phyloP scores from a whole-genome alignment of 2,329 filamentous ascomycete species.

The Alternaria angustiovoidea region DNA sequence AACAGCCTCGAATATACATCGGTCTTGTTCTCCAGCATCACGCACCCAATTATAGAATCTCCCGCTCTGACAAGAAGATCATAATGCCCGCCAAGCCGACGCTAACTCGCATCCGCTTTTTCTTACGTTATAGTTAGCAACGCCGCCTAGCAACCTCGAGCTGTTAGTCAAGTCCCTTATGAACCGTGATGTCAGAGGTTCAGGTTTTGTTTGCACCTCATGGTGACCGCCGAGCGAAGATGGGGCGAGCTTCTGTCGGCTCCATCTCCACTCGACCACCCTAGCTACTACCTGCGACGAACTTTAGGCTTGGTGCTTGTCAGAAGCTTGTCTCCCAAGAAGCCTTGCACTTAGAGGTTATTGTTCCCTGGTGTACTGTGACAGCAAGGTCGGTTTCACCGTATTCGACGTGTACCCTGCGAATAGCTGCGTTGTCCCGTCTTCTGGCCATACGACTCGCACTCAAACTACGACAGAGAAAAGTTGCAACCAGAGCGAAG shows the following conservation, averaged over 20 bases:
- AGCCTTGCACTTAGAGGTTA: neutral
- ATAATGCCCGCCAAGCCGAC: conserved; percentile 1
- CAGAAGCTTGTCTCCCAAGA: neutral
- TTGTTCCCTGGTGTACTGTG: neutral
- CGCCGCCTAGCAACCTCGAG: neutral
- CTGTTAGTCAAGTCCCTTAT: conserved; percentile 7
- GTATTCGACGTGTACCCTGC: neutral
- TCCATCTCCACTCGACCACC: neutral
- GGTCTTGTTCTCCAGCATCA: neutral
- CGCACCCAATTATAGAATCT: neutral
- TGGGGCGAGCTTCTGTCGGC: conserved; percentile 1
- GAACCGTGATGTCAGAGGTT: conserved; percentile 12
- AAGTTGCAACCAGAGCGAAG: neutral
- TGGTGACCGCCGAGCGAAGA: neutral
- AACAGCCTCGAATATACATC: neutral
- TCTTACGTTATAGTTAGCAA: conserved; percentile 16
- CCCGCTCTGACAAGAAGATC: neutral
- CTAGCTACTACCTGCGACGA: neutral
- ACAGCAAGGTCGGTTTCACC: neutral
- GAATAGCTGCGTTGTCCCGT: neutral
- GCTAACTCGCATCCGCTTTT: conserved; percentile 12
- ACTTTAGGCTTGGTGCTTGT: neutral
- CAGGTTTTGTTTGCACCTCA: neutral
- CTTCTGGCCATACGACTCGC: neutral
- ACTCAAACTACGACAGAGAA: neutral